phyloP scores from a whole-genome alignment of 75 land plant species.

The Pseudotsuga menziesii region DNA sequence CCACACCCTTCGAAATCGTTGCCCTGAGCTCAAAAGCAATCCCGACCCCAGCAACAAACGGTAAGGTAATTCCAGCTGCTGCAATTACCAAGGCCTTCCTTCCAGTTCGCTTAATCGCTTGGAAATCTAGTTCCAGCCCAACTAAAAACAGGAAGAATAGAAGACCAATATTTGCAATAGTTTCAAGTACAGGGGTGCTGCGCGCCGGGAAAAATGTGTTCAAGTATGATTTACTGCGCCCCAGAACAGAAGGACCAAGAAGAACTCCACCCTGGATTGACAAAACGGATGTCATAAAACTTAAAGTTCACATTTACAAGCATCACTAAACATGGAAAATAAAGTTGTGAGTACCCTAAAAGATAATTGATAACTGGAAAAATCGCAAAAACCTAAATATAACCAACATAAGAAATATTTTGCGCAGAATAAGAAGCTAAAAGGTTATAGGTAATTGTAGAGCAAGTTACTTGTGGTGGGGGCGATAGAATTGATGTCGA shows the following conservation, averaged over 20 bases:
- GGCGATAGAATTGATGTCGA: too few relatives aligned
- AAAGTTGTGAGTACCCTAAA: too few relatives aligned
- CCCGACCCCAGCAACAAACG: slow-evolving; percentile 50
- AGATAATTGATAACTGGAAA: too few relatives aligned
- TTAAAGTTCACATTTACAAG: too few relatives aligned
- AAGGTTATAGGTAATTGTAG: too few relatives aligned
- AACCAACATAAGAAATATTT: too few relatives aligned
- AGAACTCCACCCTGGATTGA: slow-evolving; percentile 57
- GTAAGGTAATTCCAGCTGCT: slow-evolving; percentile 47
- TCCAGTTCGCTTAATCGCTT: slow-evolving; percentile 39
- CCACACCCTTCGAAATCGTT: slow-evolving; percentile 8
- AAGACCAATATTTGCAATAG: slow-evolving; percentile 59
- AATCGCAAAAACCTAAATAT: too few relatives aligned
- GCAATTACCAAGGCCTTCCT: slow-evolving; percentile 39
- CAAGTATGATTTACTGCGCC: slow-evolving; percentile 29
- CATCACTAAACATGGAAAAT: too few relatives aligned
- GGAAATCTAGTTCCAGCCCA: slow-evolving; percentile 56
- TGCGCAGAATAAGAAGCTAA: too few relatives aligned
- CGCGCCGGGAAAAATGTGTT: slow-evolving; percentile 34
- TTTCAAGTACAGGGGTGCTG: slow-evolving; percentile 46
- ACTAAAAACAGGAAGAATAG: slow-evolving; percentile 69
- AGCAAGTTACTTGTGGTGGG: too few relatives aligned
- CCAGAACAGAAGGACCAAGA: slow-evolving; percentile 62
- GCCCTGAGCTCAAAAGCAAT: slow-evolving; percentile 17
- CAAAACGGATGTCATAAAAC: too few relatives aligned